Evolutionary conservation across 2,329 filamentous ascomycete genomes (phyloP), one percentile per base, ranked within the genome.

Genomic region (Chaetomium olivaceum): DNA sequence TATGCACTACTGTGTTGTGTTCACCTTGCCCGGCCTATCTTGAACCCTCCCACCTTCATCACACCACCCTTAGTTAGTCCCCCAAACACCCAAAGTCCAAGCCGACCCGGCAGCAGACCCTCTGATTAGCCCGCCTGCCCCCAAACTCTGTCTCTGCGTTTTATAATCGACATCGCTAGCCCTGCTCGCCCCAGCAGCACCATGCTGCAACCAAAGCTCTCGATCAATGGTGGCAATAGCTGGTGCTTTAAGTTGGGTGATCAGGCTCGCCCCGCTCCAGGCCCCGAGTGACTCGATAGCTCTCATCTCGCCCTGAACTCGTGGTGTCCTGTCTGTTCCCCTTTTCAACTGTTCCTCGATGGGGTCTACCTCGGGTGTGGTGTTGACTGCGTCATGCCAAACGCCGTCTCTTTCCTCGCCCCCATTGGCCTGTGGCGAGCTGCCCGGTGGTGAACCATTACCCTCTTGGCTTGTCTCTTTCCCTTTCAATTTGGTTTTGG

Each of bases 211-310:
- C 83, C 91, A 94, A 39, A 86, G 80, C 7, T 94, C 91, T 29
- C 88, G 81, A 68, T 93, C 91, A 23, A 93, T 80, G 33, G 88
- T 85, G 2, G 89, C 88, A 61, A 91, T 83, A 1, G 90, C 87
- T 43, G 87, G 85, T 4, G 92, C 81, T 64, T 89, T 89, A 65
- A 93, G 79, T 69, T 89, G 86, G 2, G 88, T 85, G 21, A 90
- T 78, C 62, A 94, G 74, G 74, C 90, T 92, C 3, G 87, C 91
- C 12, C 91, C 91, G 23, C 85, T 84, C 90, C 91, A 94, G 1
- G 90, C 80, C 0, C 91, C 91, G 1, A 93, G 77, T 0, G 88
- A 88, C 67, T 91, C 87, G 1, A 92, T 79, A 2, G 84, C 88
- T 29, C 91, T 83, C 48, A 93, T 79, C 31, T 81, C 78, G 2